Conservation (phyloP, 768 basidiomycete genomes). For the Phlebiopsis gigantea region DNA sequence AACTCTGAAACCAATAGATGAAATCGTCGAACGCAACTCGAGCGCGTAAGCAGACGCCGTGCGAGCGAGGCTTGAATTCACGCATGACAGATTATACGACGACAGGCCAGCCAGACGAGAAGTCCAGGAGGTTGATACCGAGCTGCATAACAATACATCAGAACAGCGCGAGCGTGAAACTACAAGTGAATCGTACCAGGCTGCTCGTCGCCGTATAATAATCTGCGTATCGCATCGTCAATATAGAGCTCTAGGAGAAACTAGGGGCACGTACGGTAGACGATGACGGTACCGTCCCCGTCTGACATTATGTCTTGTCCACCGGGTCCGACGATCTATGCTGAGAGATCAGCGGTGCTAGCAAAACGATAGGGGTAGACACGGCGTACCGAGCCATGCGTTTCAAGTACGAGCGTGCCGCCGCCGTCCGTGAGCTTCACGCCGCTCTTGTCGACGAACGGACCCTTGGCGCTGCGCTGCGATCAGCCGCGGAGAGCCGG, state of each 20-base stretch:
- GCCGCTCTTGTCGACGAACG: slow-evolving; percentile 42
- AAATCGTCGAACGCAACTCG: too few species aligned
- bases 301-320: slow-evolving; percentile 48
- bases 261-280: slow-evolving; percentile 38
- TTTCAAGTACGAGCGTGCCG: slow-evolving; percentile 44
- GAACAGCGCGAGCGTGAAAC: too few species aligned
- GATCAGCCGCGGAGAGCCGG: not conserved
- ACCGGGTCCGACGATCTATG: slow-evolving; percentile 47
- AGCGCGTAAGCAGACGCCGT: too few species aligned
- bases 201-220: slow-evolving; percentile 45
- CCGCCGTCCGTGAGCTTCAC: slow-evolving; percentile 42
- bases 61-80: too few species aligned
- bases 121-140: slow-evolving; percentile 29
- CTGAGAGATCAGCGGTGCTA: not conserved
- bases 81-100: too few species aligned
- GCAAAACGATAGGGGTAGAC: not conserved
- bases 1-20: too few species aligned
- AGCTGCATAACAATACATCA: slow-evolving; percentile 12
- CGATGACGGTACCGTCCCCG: slow-evolving; percentile 36
- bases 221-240: slow-evolving; percentile 26
- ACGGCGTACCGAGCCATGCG: slow-evolving; percentile 34
- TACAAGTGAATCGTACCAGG: slow-evolving; percentile 29
- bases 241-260: not conserved
- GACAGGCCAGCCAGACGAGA: slow-evolving; percentile 30
- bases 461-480: slow-evolving; percentile 32